Evolutionary conservation across 2,329 filamentous ascomycete genomes (phyloP).

Genomic region (Paraphaeosphaeria minitans): DNA sequence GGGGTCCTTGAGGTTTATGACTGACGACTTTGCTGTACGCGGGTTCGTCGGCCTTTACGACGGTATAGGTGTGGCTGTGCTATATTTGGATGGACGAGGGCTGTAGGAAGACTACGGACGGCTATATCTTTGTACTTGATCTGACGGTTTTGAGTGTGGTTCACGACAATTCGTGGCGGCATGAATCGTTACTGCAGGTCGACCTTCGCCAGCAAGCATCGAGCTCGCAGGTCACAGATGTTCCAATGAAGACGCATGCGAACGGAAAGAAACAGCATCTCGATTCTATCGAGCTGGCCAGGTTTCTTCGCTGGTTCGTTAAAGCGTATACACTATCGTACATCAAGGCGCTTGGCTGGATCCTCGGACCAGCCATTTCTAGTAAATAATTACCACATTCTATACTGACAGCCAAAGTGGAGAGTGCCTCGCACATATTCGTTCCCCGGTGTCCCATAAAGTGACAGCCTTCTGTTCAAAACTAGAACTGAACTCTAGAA

Average conservation of each 20-base stretch:
- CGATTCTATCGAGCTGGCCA: too few relatives aligned
- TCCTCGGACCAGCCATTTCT: not conserved
- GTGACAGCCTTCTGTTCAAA: too few relatives aligned
- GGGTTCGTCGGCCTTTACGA: slow-evolving; percentile 2
- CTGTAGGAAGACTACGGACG: not conserved
- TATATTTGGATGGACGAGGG: too few relatives aligned
- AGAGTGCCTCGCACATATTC: not conserved
- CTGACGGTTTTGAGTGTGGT: too few relatives aligned
- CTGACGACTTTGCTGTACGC: slow-evolving; percentile 1
- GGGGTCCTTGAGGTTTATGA: not conserved
- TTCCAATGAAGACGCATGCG: not conserved
- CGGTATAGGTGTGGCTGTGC: not conserved
- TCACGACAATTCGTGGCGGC: too few relatives aligned
- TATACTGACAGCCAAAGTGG: not conserved
- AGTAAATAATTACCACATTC: not conserved
- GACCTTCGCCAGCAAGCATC: too few relatives aligned
- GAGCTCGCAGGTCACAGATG: too few relatives aligned
- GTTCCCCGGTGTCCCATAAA: too few relatives aligned
- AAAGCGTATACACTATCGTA: too few relatives aligned
- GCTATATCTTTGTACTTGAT: not conserved
- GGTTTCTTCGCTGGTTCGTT: too few relatives aligned
- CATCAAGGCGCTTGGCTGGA: not conserved
- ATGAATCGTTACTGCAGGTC: too few relatives aligned
- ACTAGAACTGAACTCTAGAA: slow-evolving; percentile 6
- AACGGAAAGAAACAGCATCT: not conserved